A percentile compares a stretch with the other conserved stretches of the same genome.
phyloP scores from a whole-genome alignment of 2,329 filamentous ascomycete genomes.

The Pseudogymnoascus sp. region DNA sequence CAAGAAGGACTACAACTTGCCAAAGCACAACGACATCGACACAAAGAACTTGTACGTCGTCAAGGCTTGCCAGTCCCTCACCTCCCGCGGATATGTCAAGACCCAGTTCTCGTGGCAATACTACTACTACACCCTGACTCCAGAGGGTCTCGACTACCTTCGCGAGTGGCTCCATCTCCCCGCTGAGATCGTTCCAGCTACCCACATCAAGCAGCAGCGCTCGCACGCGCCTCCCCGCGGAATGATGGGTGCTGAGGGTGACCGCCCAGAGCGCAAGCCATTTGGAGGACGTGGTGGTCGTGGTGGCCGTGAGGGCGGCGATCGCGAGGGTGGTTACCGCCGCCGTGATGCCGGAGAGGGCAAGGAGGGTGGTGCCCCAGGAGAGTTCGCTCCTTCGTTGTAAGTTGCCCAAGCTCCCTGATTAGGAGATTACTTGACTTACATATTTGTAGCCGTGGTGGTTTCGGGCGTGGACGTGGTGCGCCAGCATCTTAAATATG shows the following conservation, averaged over 20 bases:
- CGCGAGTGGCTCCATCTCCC: slow-evolving; percentile 99
- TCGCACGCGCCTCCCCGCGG: slow-evolving; percentile 95
- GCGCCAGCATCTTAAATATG: slow-evolving; percentile 38
- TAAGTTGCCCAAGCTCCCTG: slow-evolving; percentile 37
- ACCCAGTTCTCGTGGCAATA: slow-evolving; percentile 99
- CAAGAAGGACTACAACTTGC: slow-evolving; percentile 98
- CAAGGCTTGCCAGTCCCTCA: slow-evolving; percentile 98
- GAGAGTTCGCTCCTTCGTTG: slow-evolving; percentile 88
- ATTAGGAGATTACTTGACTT: slow-evolving; percentile 25
- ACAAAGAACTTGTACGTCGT: slow-evolving; percentile 99
- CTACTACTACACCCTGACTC: slow-evolving; percentile 99
- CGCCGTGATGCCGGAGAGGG: slow-evolving; percentile 75
- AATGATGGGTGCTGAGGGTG: slow-evolving; percentile 84
- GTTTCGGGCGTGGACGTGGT: slow-evolving; percentile 81
- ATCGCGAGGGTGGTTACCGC: slow-evolving; percentile 85
- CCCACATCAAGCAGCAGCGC: slow-evolving; percentile 99
- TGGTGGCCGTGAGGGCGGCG: slow-evolving; percentile 57
- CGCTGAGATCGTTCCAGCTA: slow-evolving; percentile 97
- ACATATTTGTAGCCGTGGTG: slow-evolving; percentile 58
- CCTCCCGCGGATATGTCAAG: slow-evolving; percentile 97
- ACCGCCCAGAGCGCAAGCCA: slow-evolving; percentile 65
- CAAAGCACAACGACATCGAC: slow-evolving; percentile 96
- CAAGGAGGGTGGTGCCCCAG: slow-evolving; percentile 87
- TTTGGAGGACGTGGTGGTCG: slow-evolving; percentile 58
- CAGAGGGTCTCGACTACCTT: slow-evolving; percentile 99